These are phyloP conservation scores for Serendipita sp. DNA, from an alignment of 768 basidiomycete genomes.

Conservation along the genomic window DNA sequence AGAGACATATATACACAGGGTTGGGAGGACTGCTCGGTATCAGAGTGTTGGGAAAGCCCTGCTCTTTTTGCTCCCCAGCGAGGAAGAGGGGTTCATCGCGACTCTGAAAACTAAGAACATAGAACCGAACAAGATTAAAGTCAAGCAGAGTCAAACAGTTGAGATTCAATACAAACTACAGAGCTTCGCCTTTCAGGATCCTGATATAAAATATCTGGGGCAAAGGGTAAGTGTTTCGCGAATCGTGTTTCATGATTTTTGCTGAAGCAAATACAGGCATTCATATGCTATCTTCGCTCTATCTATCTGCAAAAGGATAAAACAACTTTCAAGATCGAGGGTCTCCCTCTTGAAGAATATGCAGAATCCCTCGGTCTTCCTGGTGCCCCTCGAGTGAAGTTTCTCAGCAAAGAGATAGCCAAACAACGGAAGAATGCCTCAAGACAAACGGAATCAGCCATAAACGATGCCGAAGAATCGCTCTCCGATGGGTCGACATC, in stretches of 20 bases:
- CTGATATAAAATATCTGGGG: conserved; percentile 92
- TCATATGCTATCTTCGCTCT: conserved; percentile 89
- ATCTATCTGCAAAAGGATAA: conserved; percentile 90
- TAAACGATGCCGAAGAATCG: conserved; percentile 19
- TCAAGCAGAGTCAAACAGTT: conserved; percentile 71
- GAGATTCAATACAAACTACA: conserved; percentile 78
- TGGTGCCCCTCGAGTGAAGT: conserved; percentile 90
- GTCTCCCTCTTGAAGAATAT: conserved; percentile 66
- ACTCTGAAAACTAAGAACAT: conserved; percentile 59
- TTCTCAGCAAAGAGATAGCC: conserved; percentile 47
- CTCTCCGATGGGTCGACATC: conserved; percentile 12
- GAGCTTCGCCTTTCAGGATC: conserved; percentile 82
- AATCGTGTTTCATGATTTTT: neutral
- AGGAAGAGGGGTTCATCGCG: conserved; percentile 77
- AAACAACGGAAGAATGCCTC: conserved; percentile 65
- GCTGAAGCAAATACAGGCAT: conserved; percentile 39
- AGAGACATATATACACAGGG: conserved; percentile 93
- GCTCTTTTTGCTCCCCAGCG: conserved; percentile 70
- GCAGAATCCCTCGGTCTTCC: conserved; percentile 85
- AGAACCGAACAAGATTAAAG: conserved; percentile 63
- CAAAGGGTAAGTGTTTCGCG: conserved; percentile 48
- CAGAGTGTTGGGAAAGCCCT: conserved; percentile 77
- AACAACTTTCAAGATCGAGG: conserved; percentile 68
- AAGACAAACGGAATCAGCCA: conserved; percentile 24
- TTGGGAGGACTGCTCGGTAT: conserved; percentile 89